Conservation (phyloP, 495 filamentous ascomycete species). For the Lichina pygmaea region DNA sequence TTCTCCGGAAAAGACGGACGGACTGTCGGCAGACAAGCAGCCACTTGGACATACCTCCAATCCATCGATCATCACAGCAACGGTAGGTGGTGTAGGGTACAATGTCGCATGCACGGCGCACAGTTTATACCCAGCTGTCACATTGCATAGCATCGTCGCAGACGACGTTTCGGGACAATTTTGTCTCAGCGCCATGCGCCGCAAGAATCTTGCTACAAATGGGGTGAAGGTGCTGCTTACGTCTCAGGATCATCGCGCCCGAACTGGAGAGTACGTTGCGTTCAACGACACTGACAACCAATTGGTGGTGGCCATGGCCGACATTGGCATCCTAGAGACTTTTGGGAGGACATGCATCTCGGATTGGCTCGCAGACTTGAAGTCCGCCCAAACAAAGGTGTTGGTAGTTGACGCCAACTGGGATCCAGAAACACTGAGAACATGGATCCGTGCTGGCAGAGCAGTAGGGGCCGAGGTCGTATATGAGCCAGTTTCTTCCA, state of each 20-base stretch:
- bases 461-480: constrained; percentile 27
- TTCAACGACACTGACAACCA: constrained; percentile 65
- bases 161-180: constrained; percentile 24
- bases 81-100: constrained; percentile 79
- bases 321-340: constrained; percentile 64
- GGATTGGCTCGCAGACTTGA: constrained; percentile 32
- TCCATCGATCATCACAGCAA: constrained; percentile 48
- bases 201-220: too few species aligned
- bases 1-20: constrained; percentile 14
- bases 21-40: constrained; percentile 5
- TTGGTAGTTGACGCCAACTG: constrained; percentile 69
- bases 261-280: constrained; percentile 76
- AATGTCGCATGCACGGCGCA: constrained; percentile 70
- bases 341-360: constrained; percentile 15
- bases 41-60: constrained; percentile 66
- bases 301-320: constrained; percentile 69
- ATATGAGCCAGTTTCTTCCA: constrained; percentile 74
- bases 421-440: constrained; percentile 28
- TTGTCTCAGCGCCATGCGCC: too few species aligned
- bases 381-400: constrained; percentile 33
- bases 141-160: constrained; percentile 30
- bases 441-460: constrained; percentile 33
- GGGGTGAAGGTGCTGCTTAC: too few species aligned
- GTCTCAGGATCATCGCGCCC: constrained; percentile 7
- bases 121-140: constrained; percentile 1